Evolutionary conservation across 2,329 filamentous ascomycete genomes (phyloP), one percentile per base, ranked within the genome.

Genomic region (Alternaria sp.): DNA sequence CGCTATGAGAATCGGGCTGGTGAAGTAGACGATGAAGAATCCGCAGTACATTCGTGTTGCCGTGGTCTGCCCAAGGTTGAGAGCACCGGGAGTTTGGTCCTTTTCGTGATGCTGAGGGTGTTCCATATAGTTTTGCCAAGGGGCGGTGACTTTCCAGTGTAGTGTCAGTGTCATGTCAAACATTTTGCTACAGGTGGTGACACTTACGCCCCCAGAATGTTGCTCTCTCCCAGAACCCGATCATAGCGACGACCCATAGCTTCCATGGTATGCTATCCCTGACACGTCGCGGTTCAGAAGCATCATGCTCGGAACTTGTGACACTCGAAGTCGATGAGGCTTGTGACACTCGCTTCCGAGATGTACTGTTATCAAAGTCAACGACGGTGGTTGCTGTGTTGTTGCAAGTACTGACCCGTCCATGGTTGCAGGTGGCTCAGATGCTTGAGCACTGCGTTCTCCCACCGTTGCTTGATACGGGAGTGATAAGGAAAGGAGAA

Each of bases 11-110:
- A 80, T 58, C 0, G 80, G 78, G 3, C 73, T 70, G 2, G 79
- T 63, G 60, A 82, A 85, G 16, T 78, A 78, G 65, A 84, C 84
- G 69, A 86, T 84, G 66, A 84, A 84, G 69, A 89, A 88, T 63
- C 85, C 86, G 46, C 85, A 81, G 60, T 83, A 84, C 10, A 89
- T 79, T 25, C 81, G 83, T 3, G 85, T 86, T 5, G 86, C 86
- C 22, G 62, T 73, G 6, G 67, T 63, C 54, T 78, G 75, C 5
- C 76, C 76, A 0, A 78, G 67, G 9, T 67, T 68, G 3, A 79
- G 69, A 5, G 72, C 75, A 28, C 76, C 75, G 3, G 74, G 75
- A 0, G 80, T 80, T 5, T 78, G 63, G 9, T 70, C 60, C 54
- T 71, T 65, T n/a, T 67, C 60, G 30, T 58, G 56, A 20, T 65